A percentile compares a stretch with the other conserved stretches of the same genome.
phyloP scores from a whole-genome alignment of 2,329 filamentous ascomycete genomes.

The Sporothrix brasiliensis region DNA sequence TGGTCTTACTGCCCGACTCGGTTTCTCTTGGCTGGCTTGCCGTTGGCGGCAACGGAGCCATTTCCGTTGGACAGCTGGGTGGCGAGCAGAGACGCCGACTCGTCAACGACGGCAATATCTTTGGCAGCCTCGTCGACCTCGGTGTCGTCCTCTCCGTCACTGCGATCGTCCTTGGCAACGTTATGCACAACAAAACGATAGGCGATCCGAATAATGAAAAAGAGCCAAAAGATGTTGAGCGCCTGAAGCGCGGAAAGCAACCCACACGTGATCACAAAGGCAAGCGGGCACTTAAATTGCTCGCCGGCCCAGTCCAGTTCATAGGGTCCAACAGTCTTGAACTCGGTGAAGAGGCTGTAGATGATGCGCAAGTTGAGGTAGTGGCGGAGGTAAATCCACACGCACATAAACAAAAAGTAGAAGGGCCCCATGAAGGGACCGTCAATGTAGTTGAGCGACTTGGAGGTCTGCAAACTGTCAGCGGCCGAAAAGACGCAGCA shows the following conservation, averaged over 20 bases:
- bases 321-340: slow-evolving; percentile 72
- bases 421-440: slow-evolving; percentile 77
- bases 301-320: slow-evolving; percentile 74
- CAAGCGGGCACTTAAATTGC: slow-evolving; percentile 75
- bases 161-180: slow-evolving; percentile 69
- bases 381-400: slow-evolving; percentile 91
- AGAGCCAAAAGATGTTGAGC: slow-evolving; percentile 81
- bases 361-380: slow-evolving; percentile 79
- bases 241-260: slow-evolving; percentile 70
- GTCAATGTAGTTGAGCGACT: slow-evolving; percentile 89
- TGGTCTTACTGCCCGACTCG: slow-evolving; percentile 12
- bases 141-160: slow-evolving; percentile 67
- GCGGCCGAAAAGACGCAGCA: neutral
- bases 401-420: slow-evolving; percentile 77
- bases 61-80: slow-evolving; percentile 34
- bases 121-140: slow-evolving; percentile 49
- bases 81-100: slow-evolving; percentile 11
- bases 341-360: slow-evolving; percentile 73
- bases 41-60: slow-evolving; percentile 39
- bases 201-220: slow-evolving; percentile 73
- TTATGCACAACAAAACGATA: slow-evolving; percentile 68
- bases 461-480: slow-evolving; percentile 67
- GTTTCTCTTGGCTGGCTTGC: slow-evolving; percentile 24
- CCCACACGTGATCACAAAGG: slow-evolving; percentile 66
- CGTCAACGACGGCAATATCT: slow-evolving; percentile 31